Evolutionary conservation across 345 rosid genomes (phyloP), one percentile per base, ranked within the genome.

Genomic region (Euphorbia lathyris): DNA sequence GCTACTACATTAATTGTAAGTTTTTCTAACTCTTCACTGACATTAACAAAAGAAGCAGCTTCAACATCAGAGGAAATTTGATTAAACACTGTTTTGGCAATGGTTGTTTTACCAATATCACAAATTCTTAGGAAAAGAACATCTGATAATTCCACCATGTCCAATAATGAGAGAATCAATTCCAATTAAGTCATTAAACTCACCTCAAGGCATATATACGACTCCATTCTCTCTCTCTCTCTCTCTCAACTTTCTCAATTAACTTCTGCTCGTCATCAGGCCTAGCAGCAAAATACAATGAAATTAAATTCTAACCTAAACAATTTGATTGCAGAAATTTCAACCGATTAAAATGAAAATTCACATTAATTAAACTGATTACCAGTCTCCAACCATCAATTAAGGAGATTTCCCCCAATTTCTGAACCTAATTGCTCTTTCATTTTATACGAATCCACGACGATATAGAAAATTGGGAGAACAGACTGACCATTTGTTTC

Each of bases 101-200:
- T 23, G 47, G 72, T 69, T 16, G 65, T 69, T n/a, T 69, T 69
- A 11, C 65, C 72, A n/a, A 69, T 69, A n/a, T 65, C 72, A 51
- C 72, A 69, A 38, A 69, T 58, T 19, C 72, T 65, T 12, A 58
- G 1, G 20, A 69, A 25, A 23, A 60, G n/a, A 58, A 58, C 72
- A 58, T 58, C 43, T 4, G 47, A 9, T 19, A 19, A 58, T 9
- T 30, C 43, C 63, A n/a, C n/a, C n/a, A 26, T 11, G 5, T 27
- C 43, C 27, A 69, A 27, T 4, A 25, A 23, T 5, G 38, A 13
- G 27, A 11, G 63, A 27, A 40, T 58, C 72, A 25, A 69, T 69
- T 43, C 72, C 72, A 14, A 69, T 20, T 5, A 69, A 25, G 11
- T 36, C 72, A 45, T 69, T 43, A 9, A 30, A 9, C 2, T 58